Conservation (phyloP, 2,329 filamentous ascomycete genomes). For the Aspergillus glaucus region DNA sequence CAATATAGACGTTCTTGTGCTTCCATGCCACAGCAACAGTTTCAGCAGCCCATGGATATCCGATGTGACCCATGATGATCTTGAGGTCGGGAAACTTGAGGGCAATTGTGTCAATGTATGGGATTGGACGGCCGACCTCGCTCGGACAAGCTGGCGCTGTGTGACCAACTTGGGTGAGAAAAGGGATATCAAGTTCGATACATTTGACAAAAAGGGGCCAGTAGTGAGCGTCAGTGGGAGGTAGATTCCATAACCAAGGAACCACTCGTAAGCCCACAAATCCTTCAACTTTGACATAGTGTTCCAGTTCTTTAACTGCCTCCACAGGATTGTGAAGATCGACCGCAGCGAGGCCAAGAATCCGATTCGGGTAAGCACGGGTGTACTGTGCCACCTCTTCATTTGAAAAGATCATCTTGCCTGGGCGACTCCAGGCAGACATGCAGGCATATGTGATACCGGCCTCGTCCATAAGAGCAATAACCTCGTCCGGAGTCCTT, state of each 20-base stretch:
- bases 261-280: conserved; percentile 19
- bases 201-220: conserved; percentile 23
- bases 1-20: conserved; percentile 20
- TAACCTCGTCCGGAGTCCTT: conserved; percentile 10
- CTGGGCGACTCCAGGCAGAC: conserved; percentile 14
- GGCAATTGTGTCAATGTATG: conserved; percentile 19
- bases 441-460: conserved; percentile 14
- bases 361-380: conserved; percentile 16
- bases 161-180: conserved; percentile 22
- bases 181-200: conserved; percentile 21
- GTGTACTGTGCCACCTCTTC: conserved; percentile 16
- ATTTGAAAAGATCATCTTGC: conserved; percentile 15
- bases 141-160: conserved; percentile 20
- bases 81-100: conserved; percentile 17
- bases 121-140: conserved; percentile 20
- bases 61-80: conserved; percentile 18
- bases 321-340: conserved; percentile 18
- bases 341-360: conserved; percentile 19
- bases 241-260: conserved; percentile 21
- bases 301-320: conserved; percentile 19
- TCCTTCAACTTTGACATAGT: conserved; percentile 19
- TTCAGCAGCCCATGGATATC: conserved; percentile 18
- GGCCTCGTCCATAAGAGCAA: conserved; percentile 13
- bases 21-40: conserved; percentile 20
- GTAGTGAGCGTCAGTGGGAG: conserved; percentile 20